Conservation (phyloP, 2,329 filamentous ascomycete species). For the Aspergillus glaucus region DNA sequence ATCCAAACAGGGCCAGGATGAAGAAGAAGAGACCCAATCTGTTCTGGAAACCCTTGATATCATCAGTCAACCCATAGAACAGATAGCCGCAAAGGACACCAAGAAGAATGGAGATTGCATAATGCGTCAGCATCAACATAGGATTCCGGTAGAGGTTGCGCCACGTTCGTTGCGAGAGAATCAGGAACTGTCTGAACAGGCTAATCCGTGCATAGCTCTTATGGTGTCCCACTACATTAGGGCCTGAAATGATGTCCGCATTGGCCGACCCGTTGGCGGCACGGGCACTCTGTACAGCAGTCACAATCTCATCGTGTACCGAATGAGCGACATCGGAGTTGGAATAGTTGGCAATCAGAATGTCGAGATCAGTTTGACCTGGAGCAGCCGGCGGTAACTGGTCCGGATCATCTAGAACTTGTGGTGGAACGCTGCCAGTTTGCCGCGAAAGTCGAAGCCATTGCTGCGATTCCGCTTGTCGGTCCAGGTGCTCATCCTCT, state of each 20-base stretch:
- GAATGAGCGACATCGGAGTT: constrained; percentile 69
- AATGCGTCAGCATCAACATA: constrained; percentile 97
- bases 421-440: constrained; percentile 49
- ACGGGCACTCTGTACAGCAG: constrained; percentile 59
- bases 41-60: constrained; percentile 97
- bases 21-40: constrained; percentile 97
- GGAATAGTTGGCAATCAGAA: constrained; percentile 68
- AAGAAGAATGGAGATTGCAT: constrained; percentile 90
- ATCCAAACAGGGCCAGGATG: constrained; percentile 88
- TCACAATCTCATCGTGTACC: constrained; percentile 71
- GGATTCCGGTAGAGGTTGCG: constrained; percentile 96
- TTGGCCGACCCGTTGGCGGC: constrained; percentile 62
- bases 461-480: constrained; percentile 46
- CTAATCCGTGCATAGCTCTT: constrained; percentile 78
- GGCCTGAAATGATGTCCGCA: constrained; percentile 45
- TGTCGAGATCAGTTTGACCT: constrained; percentile 70
- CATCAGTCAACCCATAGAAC: constrained; percentile 92
- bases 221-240: constrained; percentile 52
- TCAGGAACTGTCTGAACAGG: constrained; percentile 73
- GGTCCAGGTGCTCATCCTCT: constrained; percentile 48
- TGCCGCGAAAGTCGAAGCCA: constrained; percentile 56
- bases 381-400: constrained; percentile 54
- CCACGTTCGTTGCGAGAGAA: constrained; percentile 88
- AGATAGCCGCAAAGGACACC: constrained; percentile 91
- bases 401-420: constrained; percentile 63